These are phyloP conservation scores for Leishmania guyanensis DNA, from an alignment of 208 protist genomes.

Conservation along the genomic window DNA sequence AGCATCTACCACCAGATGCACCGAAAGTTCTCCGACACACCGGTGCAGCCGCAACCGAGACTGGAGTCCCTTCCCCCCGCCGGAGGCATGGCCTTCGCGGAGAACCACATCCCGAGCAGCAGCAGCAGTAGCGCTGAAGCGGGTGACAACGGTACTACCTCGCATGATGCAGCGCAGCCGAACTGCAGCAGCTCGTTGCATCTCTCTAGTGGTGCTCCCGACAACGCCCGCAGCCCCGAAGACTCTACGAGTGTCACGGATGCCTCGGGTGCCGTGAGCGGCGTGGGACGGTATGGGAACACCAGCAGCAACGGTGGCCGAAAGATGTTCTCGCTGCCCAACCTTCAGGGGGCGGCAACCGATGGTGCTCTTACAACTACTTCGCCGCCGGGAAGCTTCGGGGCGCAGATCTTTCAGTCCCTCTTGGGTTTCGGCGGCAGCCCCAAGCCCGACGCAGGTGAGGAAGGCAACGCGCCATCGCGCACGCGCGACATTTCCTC, in stretches of 20 bases:
- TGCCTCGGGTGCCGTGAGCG: not conserved
- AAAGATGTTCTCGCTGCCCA: not conserved
- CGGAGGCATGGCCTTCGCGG: not conserved
- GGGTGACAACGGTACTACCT: not conserved
- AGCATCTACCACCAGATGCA: not conserved
- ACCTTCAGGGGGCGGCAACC: not conserved
- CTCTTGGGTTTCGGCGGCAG: conserved; percentile 7
- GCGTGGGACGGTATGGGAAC: not conserved
- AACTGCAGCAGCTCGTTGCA: not conserved
- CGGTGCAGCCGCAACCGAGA: not conserved
- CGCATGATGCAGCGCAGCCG: not conserved
- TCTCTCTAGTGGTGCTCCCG: not conserved
- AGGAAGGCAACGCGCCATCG: conserved; percentile 3
- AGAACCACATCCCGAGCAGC: not conserved
- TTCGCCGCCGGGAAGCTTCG: conserved; percentile 7
- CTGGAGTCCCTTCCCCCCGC: conserved; percentile 12
- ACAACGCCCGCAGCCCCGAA: not conserved
- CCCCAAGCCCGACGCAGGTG: not conserved
- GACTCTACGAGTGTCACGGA: not conserved
- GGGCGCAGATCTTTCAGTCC: conserved; percentile 15
- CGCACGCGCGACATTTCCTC: conserved; percentile 32
- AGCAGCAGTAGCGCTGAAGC: not conserved
- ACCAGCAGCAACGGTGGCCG: not conserved
- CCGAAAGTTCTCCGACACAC: not conserved
- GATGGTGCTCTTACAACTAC: not conserved